Evolutionary conservation across 441 rosid genomes (phyloP).

Genomic region (Gossypium aridum): DNA sequence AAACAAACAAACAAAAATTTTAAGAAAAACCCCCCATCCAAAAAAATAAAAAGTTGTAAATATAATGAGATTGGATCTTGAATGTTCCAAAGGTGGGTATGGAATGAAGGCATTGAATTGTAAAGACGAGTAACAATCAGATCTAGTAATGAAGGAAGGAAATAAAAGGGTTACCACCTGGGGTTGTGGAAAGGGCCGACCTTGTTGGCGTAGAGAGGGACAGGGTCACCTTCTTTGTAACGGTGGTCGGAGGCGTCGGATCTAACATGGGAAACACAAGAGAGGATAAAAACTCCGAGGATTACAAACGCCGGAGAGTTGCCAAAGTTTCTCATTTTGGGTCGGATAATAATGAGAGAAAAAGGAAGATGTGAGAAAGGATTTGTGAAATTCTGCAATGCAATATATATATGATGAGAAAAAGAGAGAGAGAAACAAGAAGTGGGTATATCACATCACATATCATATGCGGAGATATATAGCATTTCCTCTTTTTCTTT

Average conservation of each 20-base stretch:
- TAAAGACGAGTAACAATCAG: not conserved
- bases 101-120: not conserved
- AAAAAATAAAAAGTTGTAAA: not conserved
- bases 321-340: constrained; percentile 9
- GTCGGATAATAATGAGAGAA: not conserved
- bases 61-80: not conserved
- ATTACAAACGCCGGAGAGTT: not conserved
- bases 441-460: not conserved
- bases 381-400: not conserved
- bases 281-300: constrained; percentile 21
- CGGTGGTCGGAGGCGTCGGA: constrained; percentile 59
- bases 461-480: not conserved
- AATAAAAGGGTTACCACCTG: constrained; percentile 25
- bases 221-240: constrained; percentile 44
- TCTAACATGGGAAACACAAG: constrained; percentile 24
- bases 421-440: not conserved
- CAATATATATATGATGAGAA: not conserved
- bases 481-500: not conserved
- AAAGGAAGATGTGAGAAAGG: not conserved
- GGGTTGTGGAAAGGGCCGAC: constrained; percentile 81
- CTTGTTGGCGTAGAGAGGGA: constrained; percentile 58
- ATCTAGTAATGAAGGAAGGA: not conserved
- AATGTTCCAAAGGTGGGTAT: constrained; percentile 1
- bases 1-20: not conserved
- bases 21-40: not conserved